phyloP scores from a whole-genome alignment of 257 asterid species.

The Scutellaria barbata region DNA sequence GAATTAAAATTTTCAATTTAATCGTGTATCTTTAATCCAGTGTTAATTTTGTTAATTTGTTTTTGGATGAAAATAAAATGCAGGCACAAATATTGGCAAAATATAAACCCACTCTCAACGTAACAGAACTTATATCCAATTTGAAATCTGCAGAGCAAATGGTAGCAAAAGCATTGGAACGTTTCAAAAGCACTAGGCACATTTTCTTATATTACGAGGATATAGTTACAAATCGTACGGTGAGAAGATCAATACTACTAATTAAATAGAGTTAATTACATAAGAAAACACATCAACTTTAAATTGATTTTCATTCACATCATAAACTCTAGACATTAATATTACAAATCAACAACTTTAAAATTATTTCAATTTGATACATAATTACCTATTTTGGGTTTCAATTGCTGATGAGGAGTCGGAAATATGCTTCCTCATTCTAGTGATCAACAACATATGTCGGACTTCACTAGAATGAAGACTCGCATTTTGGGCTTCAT shows the following conservation, averaged over 20 bases:
- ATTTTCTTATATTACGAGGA: slow-evolving; percentile 80
- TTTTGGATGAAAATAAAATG: background rate
- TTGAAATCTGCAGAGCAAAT: slow-evolving; percentile 48
- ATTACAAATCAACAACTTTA: too few species aligned
- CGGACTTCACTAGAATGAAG: too few species aligned
- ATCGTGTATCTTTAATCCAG: background rate
- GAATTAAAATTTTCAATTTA: too few species aligned
- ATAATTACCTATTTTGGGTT: too few species aligned
- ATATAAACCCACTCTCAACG: slow-evolving; percentile 68
- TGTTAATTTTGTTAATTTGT: background rate
- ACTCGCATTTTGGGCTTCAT: too few species aligned
- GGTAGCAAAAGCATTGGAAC: slow-evolving; percentile 54
- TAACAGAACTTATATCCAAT: slow-evolving; percentile 49
- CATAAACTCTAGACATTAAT: too few species aligned
- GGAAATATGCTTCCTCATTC: too few species aligned
- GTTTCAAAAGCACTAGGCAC: slow-evolving; percentile 68
- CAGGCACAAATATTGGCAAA: slow-evolving; percentile 82
- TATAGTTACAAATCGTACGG: slow-evolving; percentile 57
- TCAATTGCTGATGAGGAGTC: too few species aligned
- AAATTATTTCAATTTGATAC: too few species aligned
- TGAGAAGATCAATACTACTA: slow-evolving; percentile 10
- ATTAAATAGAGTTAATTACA: background rate
- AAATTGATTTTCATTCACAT: too few species aligned
- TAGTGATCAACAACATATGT: too few species aligned
- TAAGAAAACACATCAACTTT: too few species aligned